phyloP scores from a whole-genome alignment of 768 basidiomycete genomes.

The Austroboletus eburneus region DNA sequence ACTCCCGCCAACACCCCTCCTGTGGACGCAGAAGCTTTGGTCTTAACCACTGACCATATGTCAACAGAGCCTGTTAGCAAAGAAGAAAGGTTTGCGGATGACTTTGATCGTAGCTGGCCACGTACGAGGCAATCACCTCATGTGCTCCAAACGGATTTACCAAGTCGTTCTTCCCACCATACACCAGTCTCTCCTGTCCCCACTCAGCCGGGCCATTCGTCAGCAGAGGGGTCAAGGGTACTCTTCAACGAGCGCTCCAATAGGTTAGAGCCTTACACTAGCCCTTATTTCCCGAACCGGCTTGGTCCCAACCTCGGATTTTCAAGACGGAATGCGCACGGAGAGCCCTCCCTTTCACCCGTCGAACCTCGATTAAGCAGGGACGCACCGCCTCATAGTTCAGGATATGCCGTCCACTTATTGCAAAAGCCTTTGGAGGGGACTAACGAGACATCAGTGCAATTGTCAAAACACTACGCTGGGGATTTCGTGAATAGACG shows the following conservation, averaged over 20 bases:
- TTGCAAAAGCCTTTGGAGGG: constrained; percentile 50
- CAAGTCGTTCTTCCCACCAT: constrained; percentile 28
- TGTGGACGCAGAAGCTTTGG: constrained; percentile 12
- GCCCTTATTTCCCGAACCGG: constrained; percentile 42
- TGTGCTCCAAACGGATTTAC: constrained; percentile 38
- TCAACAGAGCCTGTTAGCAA: constrained; percentile 57
- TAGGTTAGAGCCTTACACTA: constrained; percentile 77
- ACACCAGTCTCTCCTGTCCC: constrained; percentile 34
- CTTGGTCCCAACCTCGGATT: constrained; percentile 32
- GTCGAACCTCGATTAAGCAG: constrained; percentile 45
- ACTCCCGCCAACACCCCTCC: constrained; percentile 16
- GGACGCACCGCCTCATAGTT: constrained; percentile 42
- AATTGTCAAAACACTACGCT: constrained; percentile 16
- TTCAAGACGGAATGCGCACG: constrained; percentile 41
- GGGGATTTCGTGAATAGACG: constrained; percentile 19
- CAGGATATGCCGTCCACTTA: constrained; percentile 45
- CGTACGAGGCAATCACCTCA: constrained; percentile 53
- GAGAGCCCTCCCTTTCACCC: constrained; percentile 36
- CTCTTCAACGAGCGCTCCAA: constrained; percentile 97
- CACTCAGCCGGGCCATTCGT: constrained; percentile 41
- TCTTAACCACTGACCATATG: constrained; percentile 19
- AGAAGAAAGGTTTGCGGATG: constrained; percentile 87
- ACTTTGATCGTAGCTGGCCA: constrained; percentile 98
- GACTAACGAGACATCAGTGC: constrained; percentile 11
- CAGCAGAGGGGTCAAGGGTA: constrained; percentile 59